These are phyloP conservation scores for Hyaloscypha variabilis DNA, from an alignment of 495 filamentous ascomycete genomes.

Conservation along the genomic window DNA sequence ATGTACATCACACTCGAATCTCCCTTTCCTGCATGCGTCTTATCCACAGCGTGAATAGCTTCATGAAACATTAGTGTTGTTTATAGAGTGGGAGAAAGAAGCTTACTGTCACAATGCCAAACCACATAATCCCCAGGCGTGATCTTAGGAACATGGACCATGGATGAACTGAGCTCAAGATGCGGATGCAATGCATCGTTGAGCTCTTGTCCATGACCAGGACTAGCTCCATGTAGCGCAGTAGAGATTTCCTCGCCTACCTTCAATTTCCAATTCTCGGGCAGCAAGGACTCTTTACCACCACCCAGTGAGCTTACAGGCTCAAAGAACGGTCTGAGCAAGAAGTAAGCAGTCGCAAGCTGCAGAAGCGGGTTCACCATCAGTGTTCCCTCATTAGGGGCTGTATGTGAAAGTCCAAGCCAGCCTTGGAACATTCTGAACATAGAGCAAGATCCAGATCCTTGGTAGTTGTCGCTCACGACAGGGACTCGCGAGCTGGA, in stretches of 20 bases:
- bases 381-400: constrained; percentile 75
- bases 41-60: constrained; percentile 80
- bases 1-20: constrained; percentile 89
- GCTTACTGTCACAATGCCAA: constrained; percentile 80
- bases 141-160: constrained; percentile 80
- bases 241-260: constrained; percentile 42
- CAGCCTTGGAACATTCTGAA: constrained; percentile 89
- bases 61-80: constrained; percentile 32
- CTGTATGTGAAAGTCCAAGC: constrained; percentile 76
- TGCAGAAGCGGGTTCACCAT: constrained; percentile 80
- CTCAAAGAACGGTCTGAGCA: constrained; percentile 85
- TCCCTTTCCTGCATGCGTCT: constrained; percentile 64
- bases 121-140: constrained; percentile 84
- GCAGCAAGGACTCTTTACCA: constrained; percentile 46
- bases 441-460: constrained; percentile 80
- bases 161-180: constrained; percentile 68
- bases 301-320: constrained; percentile 48
- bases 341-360: constrained; percentile 75
- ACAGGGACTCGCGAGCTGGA: constrained; percentile 67
- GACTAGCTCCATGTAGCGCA: constrained; percentile 74
- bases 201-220: constrained; percentile 78
- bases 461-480: constrained; percentile 77
- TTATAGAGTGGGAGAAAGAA: constrained; percentile 14
- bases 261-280: constrained; percentile 53
- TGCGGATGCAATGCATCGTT: constrained; percentile 74